Evolutionary conservation across 768 basidiomycete species (phyloP), one percentile per base, ranked within the genome.

Genomic region (Boletus tomentosulus): DNA sequence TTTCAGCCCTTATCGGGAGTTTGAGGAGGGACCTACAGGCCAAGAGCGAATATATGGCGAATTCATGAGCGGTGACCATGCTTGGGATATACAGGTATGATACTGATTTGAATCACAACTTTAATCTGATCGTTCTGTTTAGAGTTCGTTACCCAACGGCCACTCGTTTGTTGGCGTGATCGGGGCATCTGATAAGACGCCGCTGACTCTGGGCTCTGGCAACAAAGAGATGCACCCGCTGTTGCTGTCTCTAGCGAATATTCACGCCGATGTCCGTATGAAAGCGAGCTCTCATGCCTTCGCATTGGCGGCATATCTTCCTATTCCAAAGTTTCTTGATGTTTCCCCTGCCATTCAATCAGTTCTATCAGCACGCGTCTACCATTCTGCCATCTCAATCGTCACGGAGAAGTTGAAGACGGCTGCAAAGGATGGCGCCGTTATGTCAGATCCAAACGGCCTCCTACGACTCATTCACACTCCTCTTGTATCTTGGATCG

Each of bases 161-260:
- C 57, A 62, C 3, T 69, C 68, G 0, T 52, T 74, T 37, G 50
- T 72, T 3, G 68, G 71, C 3, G 51, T 64, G 0, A 60, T 74
- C n/a, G 49, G 58, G 1, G 66, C 66, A 11, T 70, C 67, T 0
- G 68, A 74, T 46, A 74, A 74, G 44, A 72, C 70, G 7, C 64
- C 63, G 38, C 58, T 74, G 13, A 68, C 68, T 0, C 54, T 62
- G 4, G 62, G 62, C 44, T 70, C 67, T 3, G 68, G 71, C n/a
- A 60, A 68, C 38, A 62, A 65, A 33, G 55, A 60, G 5, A 71
- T 68, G 34, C 69, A 74, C 37, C 73, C 69, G 0, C 48, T 73
- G 0, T 53, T 73, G 0, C 51, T 74, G 8, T 66, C 54, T 1
- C 41, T 73, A 6, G 68, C 69, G 11, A 74, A 76, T 51, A 66